These are phyloP conservation scores for Mycena epipterygia DNA, from an alignment of 768 basidiomycete genomes.

Conservation along the genomic window DNA sequence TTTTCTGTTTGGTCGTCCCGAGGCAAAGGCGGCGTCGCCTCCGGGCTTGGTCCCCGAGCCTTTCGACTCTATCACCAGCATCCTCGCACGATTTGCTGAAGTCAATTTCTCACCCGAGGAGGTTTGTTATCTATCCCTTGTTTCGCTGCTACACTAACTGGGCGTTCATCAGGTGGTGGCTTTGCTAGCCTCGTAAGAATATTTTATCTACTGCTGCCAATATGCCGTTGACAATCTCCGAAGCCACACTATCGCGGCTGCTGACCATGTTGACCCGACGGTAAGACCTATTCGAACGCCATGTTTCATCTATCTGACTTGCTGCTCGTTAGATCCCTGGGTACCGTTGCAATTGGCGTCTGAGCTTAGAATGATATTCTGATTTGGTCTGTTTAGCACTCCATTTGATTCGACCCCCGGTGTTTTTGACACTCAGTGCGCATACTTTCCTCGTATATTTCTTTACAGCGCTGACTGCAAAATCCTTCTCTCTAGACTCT, in stretches of 20 bases:
- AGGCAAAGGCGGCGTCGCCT: constrained; percentile 28
- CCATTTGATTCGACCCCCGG: constrained; percentile 52
- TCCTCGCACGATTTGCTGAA: constrained; percentile 33
- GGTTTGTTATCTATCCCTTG: constrained; percentile 23
- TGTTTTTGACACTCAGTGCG: constrained; percentile 46
- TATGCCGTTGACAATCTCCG: background rate
- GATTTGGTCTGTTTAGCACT: constrained; percentile 19
- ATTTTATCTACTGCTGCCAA: background rate
- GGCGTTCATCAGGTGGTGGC: constrained; percentile 33
- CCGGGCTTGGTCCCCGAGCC: constrained; percentile 42
- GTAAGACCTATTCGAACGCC: constrained; percentile 11
- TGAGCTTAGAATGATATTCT: constrained; percentile 16
- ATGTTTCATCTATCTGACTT: background rate
- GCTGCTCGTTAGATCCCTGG: constrained; percentile 21
- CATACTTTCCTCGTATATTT: background rate
- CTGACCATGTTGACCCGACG: constrained; percentile 40
- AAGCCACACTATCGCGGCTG: constrained; percentile 39
- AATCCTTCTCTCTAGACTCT: constrained; percentile 33
- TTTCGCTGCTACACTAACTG: constrained; percentile 9
- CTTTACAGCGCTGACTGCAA: background rate
- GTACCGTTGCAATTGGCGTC: constrained; percentile 9
- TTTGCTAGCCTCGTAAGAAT: constrained; percentile 38
- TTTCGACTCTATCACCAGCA: constrained; percentile 33
- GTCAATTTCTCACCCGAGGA: constrained; percentile 16
- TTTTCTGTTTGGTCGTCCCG: constrained; percentile 45